A percentile compares a stretch with the other conserved stretches of the same genome.
phyloP scores from a whole-genome alignment of 2,329 filamentous ascomycete genomes.

The Penicillium sp. region DNA sequence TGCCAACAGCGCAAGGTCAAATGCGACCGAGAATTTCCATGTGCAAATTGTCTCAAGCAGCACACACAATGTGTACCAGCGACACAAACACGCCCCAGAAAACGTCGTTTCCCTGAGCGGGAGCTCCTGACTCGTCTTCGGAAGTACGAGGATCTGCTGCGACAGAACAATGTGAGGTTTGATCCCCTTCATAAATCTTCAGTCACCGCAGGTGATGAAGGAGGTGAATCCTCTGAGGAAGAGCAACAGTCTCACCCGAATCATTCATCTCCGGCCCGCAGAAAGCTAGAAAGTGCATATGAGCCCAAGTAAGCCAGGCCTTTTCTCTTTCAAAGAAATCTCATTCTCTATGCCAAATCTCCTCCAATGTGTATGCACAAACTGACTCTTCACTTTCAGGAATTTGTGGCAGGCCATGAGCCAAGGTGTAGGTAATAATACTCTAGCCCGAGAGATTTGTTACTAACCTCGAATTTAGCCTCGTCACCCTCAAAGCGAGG shows the following conservation, averaged over 20 bases:
- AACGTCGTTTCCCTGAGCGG: slow-evolving; percentile 66
- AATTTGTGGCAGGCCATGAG: slow-evolving; percentile 51
- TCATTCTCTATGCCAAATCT: not conserved
- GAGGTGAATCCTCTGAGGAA: not conserved
- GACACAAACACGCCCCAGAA: slow-evolving; percentile 52
- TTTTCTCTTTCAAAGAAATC: slow-evolving; percentile 2
- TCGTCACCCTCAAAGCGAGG: not conserved
- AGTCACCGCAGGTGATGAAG: not conserved
- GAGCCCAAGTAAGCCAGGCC: slow-evolving; percentile 15
- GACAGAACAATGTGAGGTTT: slow-evolving; percentile 67
- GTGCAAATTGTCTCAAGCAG: slow-evolving; percentile 67
- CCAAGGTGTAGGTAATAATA: slow-evolving; percentile 36
- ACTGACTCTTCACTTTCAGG: slow-evolving; percentile 28
- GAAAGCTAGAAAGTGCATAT: slow-evolving; percentile 1
- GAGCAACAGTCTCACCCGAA: not conserved
- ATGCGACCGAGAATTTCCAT: slow-evolving; percentile 72
- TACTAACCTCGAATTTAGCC: not conserved
- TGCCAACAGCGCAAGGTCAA: slow-evolving; percentile 77
- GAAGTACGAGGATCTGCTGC: slow-evolving; percentile 67
- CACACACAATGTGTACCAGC: slow-evolving; percentile 58
- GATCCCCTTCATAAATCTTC: slow-evolving; percentile 57
- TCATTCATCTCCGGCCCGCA: not conserved
- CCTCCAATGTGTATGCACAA: not conserved
- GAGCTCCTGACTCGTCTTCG: slow-evolving; percentile 69
- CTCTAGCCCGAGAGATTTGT: no score